A percentile compares a stretch with the other conserved stretches of the same genome.
These are phyloP conservation scores for Botrytis deweyae DNA, from an alignment of 2,329 filamentous ascomycete genomes.

Conservation along the genomic window DNA sequence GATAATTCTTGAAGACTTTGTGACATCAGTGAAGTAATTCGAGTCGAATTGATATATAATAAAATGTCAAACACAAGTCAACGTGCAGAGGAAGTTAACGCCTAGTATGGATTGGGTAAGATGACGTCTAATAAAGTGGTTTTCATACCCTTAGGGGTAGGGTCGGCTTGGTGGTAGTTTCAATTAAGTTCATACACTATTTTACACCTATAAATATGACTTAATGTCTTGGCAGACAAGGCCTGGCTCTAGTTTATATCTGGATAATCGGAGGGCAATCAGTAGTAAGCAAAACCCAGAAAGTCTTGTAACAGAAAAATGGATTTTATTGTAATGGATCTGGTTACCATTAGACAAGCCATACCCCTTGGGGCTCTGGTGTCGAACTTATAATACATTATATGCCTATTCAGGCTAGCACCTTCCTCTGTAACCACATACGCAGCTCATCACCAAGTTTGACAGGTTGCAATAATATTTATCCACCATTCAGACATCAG, in stretches of 20 bases:
- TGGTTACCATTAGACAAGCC: no score
- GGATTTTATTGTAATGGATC: no score
- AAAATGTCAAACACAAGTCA: background rate
- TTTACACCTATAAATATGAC: background rate
- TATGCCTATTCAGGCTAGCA: no score
- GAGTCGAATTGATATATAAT: background rate
- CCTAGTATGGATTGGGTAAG: no score
- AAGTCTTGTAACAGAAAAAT: background rate
- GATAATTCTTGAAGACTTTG: background rate
- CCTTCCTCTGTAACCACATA: background rate
- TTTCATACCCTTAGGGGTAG: background rate
- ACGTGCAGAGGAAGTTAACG: background rate
- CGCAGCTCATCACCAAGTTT: background rate
- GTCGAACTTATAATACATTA: no score
- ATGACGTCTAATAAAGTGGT: background rate
- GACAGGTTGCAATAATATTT: background rate
- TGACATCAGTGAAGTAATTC: background rate
- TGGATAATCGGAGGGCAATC: background rate
- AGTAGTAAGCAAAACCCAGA: background rate
- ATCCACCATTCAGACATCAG: background rate
- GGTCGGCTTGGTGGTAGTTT: background rate
- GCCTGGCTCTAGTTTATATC: background rate
- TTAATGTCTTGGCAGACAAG: background rate
- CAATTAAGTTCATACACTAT: background rate
- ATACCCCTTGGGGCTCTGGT: no score